phyloP scores from a whole-genome alignment of 345 rosid species.

The Eucalyptus cloeziana region DNA sequence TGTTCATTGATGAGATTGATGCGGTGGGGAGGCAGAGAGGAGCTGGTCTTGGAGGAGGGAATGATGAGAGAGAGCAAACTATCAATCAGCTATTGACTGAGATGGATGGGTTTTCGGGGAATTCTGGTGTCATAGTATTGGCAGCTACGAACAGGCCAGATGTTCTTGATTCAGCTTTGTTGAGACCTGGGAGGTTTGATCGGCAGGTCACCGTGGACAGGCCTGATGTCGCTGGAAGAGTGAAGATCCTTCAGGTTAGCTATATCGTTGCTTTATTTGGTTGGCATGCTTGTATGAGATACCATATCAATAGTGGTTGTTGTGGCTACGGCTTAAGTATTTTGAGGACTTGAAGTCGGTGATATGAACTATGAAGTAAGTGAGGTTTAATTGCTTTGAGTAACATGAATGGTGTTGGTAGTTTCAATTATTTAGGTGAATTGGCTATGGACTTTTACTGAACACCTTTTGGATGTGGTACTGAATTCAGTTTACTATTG shows the following conservation, averaged over 20 bases:
- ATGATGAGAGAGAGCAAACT: slow-evolving; percentile 26
- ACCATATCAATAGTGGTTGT: neutral
- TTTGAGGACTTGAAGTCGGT: neutral
- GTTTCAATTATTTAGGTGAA: neutral
- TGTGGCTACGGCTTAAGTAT: neutral
- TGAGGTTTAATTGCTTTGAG: neutral
- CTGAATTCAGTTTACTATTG: neutral
- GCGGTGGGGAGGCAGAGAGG: slow-evolving; percentile 19
- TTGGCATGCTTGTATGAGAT: neutral
- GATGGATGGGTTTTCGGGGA: slow-evolving; percentile 30
- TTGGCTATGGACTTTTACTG: neutral
- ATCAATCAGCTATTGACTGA: slow-evolving; percentile 24
- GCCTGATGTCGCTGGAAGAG: slow-evolving; percentile 16
- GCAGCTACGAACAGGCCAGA: slow-evolving; percentile 8
- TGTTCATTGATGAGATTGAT: slow-evolving; percentile 29
- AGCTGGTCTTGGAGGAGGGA: slow-evolving; percentile 8
- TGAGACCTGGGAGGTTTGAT: slow-evolving; percentile 31
- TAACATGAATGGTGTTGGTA: neutral
- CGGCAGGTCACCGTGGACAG: slow-evolving; percentile 15
- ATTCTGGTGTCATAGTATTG: slow-evolving; percentile 16
- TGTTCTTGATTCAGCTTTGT: slow-evolving; percentile 19
- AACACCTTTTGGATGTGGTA: neutral
- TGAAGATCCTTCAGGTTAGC: slow-evolving; percentile 8
- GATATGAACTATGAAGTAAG: neutral
- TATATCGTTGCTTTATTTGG: neutral